Conservation (phyloP, 1,284 basidiomycete genomes). For the Xanthoconium separans region DNA sequence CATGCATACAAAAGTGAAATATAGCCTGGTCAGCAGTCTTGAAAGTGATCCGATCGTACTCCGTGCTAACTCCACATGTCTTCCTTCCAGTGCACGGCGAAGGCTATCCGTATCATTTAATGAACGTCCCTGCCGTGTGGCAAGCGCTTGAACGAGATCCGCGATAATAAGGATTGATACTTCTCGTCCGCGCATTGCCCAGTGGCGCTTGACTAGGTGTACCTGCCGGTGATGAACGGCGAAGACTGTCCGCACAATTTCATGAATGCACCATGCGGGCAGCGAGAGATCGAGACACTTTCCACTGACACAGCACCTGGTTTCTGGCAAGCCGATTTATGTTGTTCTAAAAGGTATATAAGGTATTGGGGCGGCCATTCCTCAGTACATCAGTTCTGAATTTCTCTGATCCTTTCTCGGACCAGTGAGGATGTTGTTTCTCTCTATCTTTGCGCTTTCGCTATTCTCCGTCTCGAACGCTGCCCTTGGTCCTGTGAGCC, state of each 20-base stretch:
- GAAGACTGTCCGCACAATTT: background rate
- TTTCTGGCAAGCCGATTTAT: background rate
- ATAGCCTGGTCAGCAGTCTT: background rate
- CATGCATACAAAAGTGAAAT: background rate
- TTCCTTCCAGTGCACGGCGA: too few species aligned
- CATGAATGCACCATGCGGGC: background rate
- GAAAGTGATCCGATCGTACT: background rate
- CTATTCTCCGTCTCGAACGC: constrained; percentile 2
- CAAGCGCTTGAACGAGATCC: too few species aligned
- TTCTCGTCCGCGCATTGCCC: too few species aligned
- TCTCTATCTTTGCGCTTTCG: constrained; percentile 2
- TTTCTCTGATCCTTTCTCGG: background rate
- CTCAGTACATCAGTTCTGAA: too few species aligned
- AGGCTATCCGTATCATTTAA: too few species aligned
- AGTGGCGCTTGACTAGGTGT: too few species aligned
- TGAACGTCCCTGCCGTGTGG: too few species aligned
- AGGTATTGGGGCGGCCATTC: background rate
- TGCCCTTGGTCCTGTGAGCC: constrained; percentile 17
- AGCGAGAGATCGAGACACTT: background rate
- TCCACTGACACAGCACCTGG: background rate
- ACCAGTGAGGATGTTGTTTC: constrained; percentile 6
- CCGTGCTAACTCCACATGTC: too few species aligned
- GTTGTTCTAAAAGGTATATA: background rate
- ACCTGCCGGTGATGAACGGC: background rate
- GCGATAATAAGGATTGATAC: too few species aligned